Conservation (phyloP, 2,329 filamentous ascomycete species). For the Aspergillus sp. region DNA sequence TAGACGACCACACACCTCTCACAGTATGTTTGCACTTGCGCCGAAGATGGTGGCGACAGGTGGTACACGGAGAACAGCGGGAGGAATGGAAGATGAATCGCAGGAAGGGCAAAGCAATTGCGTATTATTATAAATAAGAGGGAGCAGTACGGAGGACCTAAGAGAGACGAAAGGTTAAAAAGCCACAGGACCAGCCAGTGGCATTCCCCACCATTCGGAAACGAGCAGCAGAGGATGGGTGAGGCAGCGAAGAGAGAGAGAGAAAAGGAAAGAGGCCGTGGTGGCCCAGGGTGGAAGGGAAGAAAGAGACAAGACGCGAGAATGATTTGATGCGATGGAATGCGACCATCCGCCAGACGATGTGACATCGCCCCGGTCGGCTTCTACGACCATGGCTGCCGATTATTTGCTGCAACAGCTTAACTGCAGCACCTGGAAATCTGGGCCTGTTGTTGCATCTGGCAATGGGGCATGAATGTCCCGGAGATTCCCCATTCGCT, state of each 20-base stretch:
- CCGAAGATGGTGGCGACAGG: slow-evolving; percentile 1
- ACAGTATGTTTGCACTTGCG: slow-evolving; percentile 12
- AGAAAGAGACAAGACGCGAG: slow-evolving; percentile 11
- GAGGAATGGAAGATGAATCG: neutral
- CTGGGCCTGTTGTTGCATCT: neutral
- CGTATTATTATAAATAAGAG: slow-evolving; percentile 9
- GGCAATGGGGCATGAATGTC: neutral
- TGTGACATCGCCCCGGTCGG: slow-evolving; percentile 31
- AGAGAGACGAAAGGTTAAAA: slow-evolving; percentile 14
- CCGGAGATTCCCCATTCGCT: slow-evolving; percentile 12
- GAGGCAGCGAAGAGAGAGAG: slow-evolving; percentile 9
- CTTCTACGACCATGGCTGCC: slow-evolving; percentile 7
- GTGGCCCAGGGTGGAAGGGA: neutral
- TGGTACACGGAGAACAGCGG: slow-evolving; percentile 4
- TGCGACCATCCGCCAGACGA: slow-evolving; percentile 38
- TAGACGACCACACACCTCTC: slow-evolving; percentile 11
- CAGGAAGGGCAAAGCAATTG: slow-evolving; percentile 11
- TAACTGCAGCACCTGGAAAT: slow-evolving; percentile 3
- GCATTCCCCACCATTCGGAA: slow-evolving; percentile 18
- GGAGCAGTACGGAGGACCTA: neutral
- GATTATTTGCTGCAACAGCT: neutral
- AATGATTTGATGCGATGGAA: slow-evolving; percentile 19
- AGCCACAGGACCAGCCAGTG: slow-evolving; percentile 27
- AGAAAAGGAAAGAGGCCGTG: neutral
- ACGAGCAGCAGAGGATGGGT: slow-evolving; percentile 6